Conservation (phyloP, 2,329 filamentous ascomycete genomes). For the Cladosporium sp. region DNA sequence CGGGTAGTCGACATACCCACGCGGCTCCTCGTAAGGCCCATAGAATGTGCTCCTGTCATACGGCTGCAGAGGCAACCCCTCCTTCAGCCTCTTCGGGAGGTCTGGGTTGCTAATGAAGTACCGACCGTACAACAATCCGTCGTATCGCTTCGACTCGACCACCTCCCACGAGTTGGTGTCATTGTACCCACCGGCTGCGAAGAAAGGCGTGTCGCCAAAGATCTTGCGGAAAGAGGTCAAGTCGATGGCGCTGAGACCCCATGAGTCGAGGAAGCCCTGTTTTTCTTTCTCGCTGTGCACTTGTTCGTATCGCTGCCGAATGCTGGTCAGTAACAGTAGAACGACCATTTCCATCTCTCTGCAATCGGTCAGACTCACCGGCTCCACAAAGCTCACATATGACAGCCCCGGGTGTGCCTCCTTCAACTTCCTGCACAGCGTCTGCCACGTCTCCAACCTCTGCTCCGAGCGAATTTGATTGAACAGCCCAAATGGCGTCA, state of each 20-base stretch:
- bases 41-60: constrained; percentile 51
- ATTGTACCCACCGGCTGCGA: constrained; percentile 57
- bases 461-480: constrained; percentile 55
- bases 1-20: constrained; percentile 44
- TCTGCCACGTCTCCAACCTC: constrained; percentile 55
- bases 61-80: constrained; percentile 43
- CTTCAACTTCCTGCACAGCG: constrained; percentile 53
- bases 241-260: constrained; percentile 49
- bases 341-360: neutral
- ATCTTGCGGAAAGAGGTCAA: constrained; percentile 53
- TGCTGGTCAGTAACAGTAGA: neutral
- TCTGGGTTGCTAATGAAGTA: constrained; percentile 53
- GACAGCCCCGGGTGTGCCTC: constrained; percentile 45
- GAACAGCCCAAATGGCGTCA: constrained; percentile 61
- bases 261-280: constrained; percentile 49
- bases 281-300: constrained; percentile 52
- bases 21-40: constrained; percentile 31
- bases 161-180: constrained; percentile 53
- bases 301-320: constrained; percentile 49
- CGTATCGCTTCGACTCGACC: constrained; percentile 41
- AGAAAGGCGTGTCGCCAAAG: constrained; percentile 55
- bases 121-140: constrained; percentile 45
- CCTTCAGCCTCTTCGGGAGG: constrained; percentile 46
- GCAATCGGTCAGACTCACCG: constrained; percentile 25
- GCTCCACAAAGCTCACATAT: constrained; percentile 59